Percentiles rank a stretch among this genome's conserved stretches.
Evolutionary conservation across 106 monocot genomes (phyloP).

Genomic region (Iris macrosiphon): DNA sequence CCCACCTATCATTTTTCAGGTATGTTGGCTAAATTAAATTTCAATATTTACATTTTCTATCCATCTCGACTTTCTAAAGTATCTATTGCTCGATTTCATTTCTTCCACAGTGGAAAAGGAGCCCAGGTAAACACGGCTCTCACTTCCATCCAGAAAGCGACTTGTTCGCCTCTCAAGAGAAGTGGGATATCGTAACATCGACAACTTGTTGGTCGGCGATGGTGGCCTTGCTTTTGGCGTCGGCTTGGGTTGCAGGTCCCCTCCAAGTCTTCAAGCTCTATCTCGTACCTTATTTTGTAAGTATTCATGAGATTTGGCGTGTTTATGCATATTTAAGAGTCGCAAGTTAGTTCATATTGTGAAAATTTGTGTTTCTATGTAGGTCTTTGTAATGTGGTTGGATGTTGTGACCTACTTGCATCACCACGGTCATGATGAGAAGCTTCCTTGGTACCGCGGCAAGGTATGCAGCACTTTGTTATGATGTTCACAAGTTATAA

Average conservation of each 20-base stretch:
- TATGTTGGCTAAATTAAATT: background rate
- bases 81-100: background rate
- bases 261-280: conserved; percentile 54
- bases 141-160: conserved; percentile 66
- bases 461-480: conserved; percentile 22
- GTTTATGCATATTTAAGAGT: background rate
- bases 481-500: no score
- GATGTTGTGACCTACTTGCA: conserved; percentile 57
- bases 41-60: background rate
- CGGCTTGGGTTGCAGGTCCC: conserved; percentile 24
- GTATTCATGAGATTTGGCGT: background rate
- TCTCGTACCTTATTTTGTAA: conserved; percentile 52
- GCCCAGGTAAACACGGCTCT: conserved; percentile 65
- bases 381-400: conserved; percentile 56
- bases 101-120: conserved; percentile 39
- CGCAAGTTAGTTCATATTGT: no score
- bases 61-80: background rate
- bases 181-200: conserved; percentile 37
- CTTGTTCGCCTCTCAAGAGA: conserved; percentile 46
- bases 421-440: conserved; percentile 45
- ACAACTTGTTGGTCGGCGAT: conserved; percentile 56
- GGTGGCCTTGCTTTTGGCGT: conserved; percentile 34
- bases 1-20: background rate
- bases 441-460: conserved; percentile 57
- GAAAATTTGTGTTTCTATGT: background rate